These are phyloP conservation scores for Gentiana straminea DNA, from an alignment of 257 asterid species.

Conservation along the genomic window DNA sequence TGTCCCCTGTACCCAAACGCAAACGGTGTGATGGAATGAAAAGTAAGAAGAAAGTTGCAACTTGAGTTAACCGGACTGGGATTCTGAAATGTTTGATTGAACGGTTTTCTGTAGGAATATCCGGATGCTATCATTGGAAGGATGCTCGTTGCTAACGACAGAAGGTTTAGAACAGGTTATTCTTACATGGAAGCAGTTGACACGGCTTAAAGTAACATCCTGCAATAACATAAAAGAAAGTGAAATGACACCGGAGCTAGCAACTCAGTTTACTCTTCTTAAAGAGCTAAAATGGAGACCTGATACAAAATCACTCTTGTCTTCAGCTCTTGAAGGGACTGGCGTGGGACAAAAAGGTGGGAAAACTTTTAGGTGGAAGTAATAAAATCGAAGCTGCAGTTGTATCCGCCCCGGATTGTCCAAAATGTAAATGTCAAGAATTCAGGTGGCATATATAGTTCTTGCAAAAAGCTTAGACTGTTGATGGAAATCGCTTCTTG, in stretches of 20 bases:
- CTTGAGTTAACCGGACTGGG: too few species aligned
- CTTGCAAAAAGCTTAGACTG: not conserved
- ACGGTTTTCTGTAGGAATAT: constrained; percentile 39
- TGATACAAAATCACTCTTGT: constrained; percentile 55
- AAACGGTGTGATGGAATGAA: too few species aligned
- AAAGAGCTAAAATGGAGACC: constrained; percentile 94
- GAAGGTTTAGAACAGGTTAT: constrained; percentile 69
- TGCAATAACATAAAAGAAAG: constrained; percentile 78
- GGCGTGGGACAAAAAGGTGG: constrained; percentile 85
- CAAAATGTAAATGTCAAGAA: not conserved
- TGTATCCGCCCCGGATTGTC: not conserved
- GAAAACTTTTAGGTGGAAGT: constrained; percentile 55
- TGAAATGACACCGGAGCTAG: constrained; percentile 77
- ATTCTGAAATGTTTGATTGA: too few species aligned
- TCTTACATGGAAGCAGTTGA: constrained; percentile 73
- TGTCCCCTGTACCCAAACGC: too few species aligned
- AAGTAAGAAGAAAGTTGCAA: too few species aligned
- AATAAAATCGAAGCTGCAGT: constrained; percentile 5
- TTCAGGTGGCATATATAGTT: not conserved
- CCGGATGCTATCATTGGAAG: constrained; percentile 62
- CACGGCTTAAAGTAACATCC: constrained; percentile 68
- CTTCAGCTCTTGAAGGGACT: constrained; percentile 67
- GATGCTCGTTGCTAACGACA: constrained; percentile 80
- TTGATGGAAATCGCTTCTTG: not conserved
- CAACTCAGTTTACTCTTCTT: constrained; percentile 58